Evolutionary conservation across 2,329 filamentous ascomycete genomes (phyloP), one percentile per base, ranked within the genome.

Genomic region (Dactylellina cionopaga): DNA sequence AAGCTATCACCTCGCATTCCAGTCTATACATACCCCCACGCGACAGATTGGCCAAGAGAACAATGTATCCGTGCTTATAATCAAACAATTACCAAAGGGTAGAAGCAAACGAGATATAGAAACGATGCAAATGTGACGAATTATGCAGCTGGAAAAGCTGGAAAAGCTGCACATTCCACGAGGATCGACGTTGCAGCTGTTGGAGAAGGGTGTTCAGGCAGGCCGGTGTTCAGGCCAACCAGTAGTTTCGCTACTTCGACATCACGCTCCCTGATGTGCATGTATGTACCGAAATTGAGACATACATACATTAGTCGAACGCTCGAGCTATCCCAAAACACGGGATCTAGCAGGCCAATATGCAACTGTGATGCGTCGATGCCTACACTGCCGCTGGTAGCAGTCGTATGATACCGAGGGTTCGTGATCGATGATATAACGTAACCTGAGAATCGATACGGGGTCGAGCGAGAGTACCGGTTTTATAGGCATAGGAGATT

Each of bases 121-220:
- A n/a, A n/a, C n/a, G n/a, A 39, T 54, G 63, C 63, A 54, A 37
- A 60, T 59, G 63, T 60, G 63, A 60, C 56, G 63, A 60, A 66
- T 54, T 55, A 39, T 56, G 22, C 37, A 27, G 29, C 46, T n/a
- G 35, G 17, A 47, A 56, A 22, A 31, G 44, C 52, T 29, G 52
- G 33, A 17, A 31, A 41, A 17, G 52, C 62, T 56, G 52, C 44
- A 44, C 54, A 68, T 68, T 68, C 52, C 44, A 68, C 43, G 63
- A 56, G 52, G 52, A 68, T 59, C 33, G 51, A 47, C 51, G 13
- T 56, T 49, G 47, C 41, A 56, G 15, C 7, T 37, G 7, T 13
- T 35, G 27, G 47, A 35, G 49, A 64, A 63, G 35, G 25, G 44
- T 10, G 35, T 31, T 22, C 46, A 37, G 31, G 17, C 13, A 51